Conservation (phyloP, 2,329 filamentous ascomycete genomes). For the Amphichorda felina region DNA sequence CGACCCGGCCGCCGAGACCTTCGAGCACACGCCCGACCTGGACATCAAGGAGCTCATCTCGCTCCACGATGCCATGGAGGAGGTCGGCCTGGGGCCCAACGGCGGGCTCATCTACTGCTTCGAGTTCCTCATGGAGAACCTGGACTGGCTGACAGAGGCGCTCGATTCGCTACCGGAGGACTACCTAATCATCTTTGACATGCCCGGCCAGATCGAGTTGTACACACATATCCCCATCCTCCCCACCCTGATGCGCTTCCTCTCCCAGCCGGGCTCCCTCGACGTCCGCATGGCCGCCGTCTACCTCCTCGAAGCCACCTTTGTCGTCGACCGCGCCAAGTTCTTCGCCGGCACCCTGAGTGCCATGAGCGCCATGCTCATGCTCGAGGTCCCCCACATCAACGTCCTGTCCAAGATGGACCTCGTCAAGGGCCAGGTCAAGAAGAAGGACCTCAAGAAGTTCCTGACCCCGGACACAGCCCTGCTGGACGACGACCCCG, state of each 20-base stretch:
- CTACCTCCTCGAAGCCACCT: conserved; percentile 91
- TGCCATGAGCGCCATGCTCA: conserved; percentile 98
- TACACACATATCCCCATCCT: conserved; percentile 95
- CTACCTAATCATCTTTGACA: conserved; percentile 95
- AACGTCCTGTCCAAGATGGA: conserved; percentile 99
- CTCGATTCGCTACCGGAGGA: conserved; percentile 83
- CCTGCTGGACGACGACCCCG: conserved; percentile 69
- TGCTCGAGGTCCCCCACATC: conserved; percentile 93
- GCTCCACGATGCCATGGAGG: conserved; percentile 93
- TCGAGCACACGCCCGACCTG: conserved; percentile 82
- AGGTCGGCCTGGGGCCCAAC: conserved; percentile 81
- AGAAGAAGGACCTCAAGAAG: conserved; percentile 76
- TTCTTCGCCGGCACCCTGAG: conserved; percentile 94
- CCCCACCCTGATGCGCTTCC: conserved; percentile 69
- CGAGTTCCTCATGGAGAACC: conserved; percentile 88
- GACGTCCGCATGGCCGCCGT: conserved; percentile 88
- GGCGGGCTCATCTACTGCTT: conserved; percentile 94
- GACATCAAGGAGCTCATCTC: conserved; percentile 94
- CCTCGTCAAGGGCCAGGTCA: conserved; percentile 79
- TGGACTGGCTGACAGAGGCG: conserved; percentile 80
- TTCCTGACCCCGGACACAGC: conserved; percentile 81
- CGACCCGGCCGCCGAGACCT: conserved; percentile 87
- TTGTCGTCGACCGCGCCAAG: conserved; percentile 90
- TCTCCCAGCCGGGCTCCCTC: conserved; percentile 66
- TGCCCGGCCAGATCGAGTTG: conserved; percentile 97